phyloP scores from a whole-genome alignment of 345 rosid genomes.

The Aquilaria malaccensis region DNA sequence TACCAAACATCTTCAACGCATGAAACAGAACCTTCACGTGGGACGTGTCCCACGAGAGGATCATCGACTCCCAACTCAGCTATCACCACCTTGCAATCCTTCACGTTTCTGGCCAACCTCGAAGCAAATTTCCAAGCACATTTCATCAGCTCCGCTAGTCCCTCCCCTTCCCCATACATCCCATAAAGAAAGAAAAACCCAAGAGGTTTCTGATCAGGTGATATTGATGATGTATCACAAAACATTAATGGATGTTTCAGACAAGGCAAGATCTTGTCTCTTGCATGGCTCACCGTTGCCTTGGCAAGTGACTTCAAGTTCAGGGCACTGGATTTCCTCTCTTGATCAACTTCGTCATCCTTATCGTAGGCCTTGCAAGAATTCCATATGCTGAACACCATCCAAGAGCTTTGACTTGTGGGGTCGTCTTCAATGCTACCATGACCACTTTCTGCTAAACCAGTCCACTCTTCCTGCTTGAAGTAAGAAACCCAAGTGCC shows the following conservation, averaged over 20 bases:
- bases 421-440: constrained; percentile 10
- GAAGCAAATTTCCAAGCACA: constrained; percentile 34
- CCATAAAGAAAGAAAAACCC: constrained; percentile 46
- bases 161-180: constrained; percentile 42
- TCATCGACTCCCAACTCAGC: constrained; percentile 38
- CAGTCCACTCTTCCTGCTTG: constrained; percentile 28
- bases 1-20: constrained; percentile 46
- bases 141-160: constrained; percentile 36
- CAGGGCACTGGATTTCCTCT: constrained; percentile 18
- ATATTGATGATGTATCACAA: constrained; percentile 11
- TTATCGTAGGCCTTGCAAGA: constrained; percentile 38
- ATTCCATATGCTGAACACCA: constrained; percentile 50
- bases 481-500: constrained; percentile 57
- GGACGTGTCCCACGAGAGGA: constrained; percentile 34
- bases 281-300: constrained; percentile 25
- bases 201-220: constrained; percentile 16
- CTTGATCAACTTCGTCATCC: constrained; percentile 2
- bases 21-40: constrained; percentile 24
- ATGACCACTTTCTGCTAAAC: constrained; percentile 1
- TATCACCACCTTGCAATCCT: constrained; percentile 32
- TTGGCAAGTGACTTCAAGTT: constrained; percentile 17
- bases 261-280: constrained; percentile 30
- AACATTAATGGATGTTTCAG: constrained; percentile 23
- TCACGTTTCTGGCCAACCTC: constrained; percentile 28
- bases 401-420: constrained; percentile 33